Evolutionary conservation across 345 rosid species (phyloP), one percentile per base, ranked within the genome.

Genomic region (Eucalyptus erythrocorys): DNA sequence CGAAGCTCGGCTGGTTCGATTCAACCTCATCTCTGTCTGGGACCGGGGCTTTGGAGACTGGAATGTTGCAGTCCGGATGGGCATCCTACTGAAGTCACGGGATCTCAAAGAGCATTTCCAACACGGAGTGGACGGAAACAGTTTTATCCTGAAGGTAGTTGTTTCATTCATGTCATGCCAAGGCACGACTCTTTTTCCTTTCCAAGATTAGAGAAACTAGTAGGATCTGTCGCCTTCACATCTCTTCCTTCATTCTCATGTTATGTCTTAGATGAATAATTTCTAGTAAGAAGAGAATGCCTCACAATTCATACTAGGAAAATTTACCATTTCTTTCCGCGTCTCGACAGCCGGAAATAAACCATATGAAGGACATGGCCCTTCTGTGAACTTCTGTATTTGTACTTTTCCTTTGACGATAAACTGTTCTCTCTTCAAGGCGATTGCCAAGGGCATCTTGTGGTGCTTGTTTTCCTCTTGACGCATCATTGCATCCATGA

Each of bases 1-100:
- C 94, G 86, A 90, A 93, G 88, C 88, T 94, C 26, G 95, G 95
- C 45, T 92, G 93, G 95, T 92, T 94, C n/a, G 88, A 89, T 80
- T 19, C 91, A 37, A 53, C 87, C 48, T 80, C 90, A n/a, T 51
- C 89, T 32, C 24, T 88, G 37, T 40, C 87, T 27, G 89, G 76
- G 37, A 45, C 89, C 55, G 0, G 27, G 24, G 26, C 7, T n/a
- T 17, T 45, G 47, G 47, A 40, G 30, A 59, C 30, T 34, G 79
- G 40, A 47, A 30, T 13, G 21, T 11, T 13, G n/a, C 66, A 37
- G 66, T 81, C 50, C 26, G 86, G 89, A 30, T 40, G 45, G 76
- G 86, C 89, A 49, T 57, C 89, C 37, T 57, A 88, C 48, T 88
- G 80, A 88, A 49, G 76, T 43, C 49, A 87, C 16, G 68, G 50